A percentile compares a stretch with the other conserved stretches of the same genome.
phyloP scores from a whole-genome alignment of 805 yeast species.

The Cyberlindnera mississippiensis region DNA sequence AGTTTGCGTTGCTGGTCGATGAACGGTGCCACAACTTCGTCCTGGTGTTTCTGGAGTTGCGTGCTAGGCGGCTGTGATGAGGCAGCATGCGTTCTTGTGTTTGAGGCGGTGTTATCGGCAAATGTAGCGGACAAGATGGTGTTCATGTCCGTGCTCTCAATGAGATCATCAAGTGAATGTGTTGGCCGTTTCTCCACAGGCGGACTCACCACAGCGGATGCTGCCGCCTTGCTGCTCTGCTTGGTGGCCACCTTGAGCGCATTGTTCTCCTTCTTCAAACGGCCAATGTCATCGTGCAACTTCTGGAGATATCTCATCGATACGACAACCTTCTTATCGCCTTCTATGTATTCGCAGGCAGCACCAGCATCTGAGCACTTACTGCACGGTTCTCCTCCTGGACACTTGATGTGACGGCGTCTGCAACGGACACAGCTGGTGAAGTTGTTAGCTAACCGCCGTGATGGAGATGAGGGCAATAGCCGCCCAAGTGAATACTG shows the following conservation, averaged over 20 bases:
- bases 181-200: background rate
- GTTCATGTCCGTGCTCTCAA: slow-evolving; percentile 24
- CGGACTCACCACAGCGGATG: background rate
- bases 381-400: slow-evolving; percentile 71
- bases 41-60: background rate
- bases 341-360: slow-evolving; percentile 67
- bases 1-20: slow-evolving; percentile 68
- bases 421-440: slow-evolving; percentile 58
- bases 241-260: slow-evolving; percentile 38
- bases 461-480: background rate
- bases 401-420: slow-evolving; percentile 69
- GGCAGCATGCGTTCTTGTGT: slow-evolving; percentile 10
- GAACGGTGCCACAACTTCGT: slow-evolving; percentile 61
- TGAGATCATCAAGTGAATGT: slow-evolving; percentile 15
- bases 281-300: slow-evolving; percentile 63
- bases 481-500: no score
- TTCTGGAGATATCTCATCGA: slow-evolving; percentile 66
- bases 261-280: slow-evolving; percentile 63
- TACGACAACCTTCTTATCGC: slow-evolving; percentile 67
- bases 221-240: slow-evolving; percentile 6
- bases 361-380: slow-evolving; percentile 54
- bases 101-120: slow-evolving; percentile 25
- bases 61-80: background rate
- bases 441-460: slow-evolving; percentile 1
- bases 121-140: slow-evolving; percentile 26